phyloP scores from a whole-genome alignment of 1,284 basidiomycete genomes.

The Prillingera fragicola region DNA sequence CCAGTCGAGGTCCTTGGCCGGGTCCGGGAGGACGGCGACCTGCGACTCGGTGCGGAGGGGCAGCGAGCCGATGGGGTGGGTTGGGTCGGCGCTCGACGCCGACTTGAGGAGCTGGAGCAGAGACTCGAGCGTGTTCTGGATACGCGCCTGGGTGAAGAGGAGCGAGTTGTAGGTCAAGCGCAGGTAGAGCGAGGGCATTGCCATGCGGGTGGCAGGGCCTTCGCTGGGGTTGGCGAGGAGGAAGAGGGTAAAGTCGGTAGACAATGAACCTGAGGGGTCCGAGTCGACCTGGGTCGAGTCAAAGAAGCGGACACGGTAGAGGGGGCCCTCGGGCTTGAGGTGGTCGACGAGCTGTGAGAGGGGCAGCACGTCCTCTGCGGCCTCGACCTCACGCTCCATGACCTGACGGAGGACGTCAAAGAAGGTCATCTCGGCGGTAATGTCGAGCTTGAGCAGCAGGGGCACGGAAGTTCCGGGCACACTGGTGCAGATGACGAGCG shows the following conservation, averaged over 20 bases:
- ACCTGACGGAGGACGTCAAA: conserved; percentile 70
- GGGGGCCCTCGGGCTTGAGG: conserved; percentile 59
- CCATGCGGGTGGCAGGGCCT: conserved; percentile 64
- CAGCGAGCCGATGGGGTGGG: conserved; percentile 63
- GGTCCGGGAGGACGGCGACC: conserved; percentile 69
- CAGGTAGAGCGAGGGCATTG: conserved; percentile 61
- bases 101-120: conserved; percentile 70
- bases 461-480: conserved; percentile 69
- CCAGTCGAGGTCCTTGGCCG: conserved; percentile 87
- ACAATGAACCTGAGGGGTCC: conserved; percentile 71
- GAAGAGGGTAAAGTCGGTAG: conserved; percentile 83
- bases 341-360: conserved; percentile 72
- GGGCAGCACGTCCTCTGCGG: conserved; percentile 74
- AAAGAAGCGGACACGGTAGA: conserved; percentile 95
- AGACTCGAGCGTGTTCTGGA: conserved; percentile 76
- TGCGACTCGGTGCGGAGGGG: conserved; percentile 74
- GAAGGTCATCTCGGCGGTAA: conserved; percentile 84
- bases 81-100: conserved; percentile 58
- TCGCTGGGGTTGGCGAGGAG: conserved; percentile 58
- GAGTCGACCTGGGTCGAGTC: conserved; percentile 68
- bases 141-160: conserved; percentile 76
- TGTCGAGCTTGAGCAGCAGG: conserved; percentile 73
- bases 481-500: conserved; percentile 87
- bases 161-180: conserved; percentile 90
- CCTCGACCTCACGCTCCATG: conserved; percentile 69